These are phyloP conservation scores for Clarkia xantiana DNA, from an alignment of 345 rosid genomes.

Conservation along the genomic window DNA sequence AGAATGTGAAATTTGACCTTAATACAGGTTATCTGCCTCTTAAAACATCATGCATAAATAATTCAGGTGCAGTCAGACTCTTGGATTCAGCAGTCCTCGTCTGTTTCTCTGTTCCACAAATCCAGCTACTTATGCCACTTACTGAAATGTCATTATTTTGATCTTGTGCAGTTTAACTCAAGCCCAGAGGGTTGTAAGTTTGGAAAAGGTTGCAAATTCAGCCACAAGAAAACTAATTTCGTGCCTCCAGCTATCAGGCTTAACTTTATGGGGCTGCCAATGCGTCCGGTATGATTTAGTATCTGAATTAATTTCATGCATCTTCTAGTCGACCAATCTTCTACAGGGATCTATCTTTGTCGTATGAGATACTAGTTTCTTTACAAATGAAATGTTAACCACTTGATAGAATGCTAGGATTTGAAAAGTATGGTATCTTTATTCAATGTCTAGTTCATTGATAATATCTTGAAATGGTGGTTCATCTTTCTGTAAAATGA, in stretches of 20 bases:
- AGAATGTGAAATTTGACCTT: too few species aligned
- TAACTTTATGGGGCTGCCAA: constrained; percentile 83
- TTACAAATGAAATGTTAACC: too few species aligned
- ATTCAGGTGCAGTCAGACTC: too few species aligned
- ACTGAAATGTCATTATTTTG: neutral
- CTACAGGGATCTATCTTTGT: too few species aligned
- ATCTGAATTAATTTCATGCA: neutral
- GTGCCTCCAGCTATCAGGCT: constrained; percentile 25
- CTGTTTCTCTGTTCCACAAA: too few species aligned
- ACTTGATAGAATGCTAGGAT: too few species aligned
- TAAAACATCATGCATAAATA: too few species aligned
- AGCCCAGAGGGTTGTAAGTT: constrained; percentile 90
- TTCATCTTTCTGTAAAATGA: neutral
- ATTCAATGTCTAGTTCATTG: too few species aligned
- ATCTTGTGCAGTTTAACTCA: constrained; percentile 54
- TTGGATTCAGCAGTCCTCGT: too few species aligned
- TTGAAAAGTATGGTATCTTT: too few species aligned
- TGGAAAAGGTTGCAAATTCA: constrained; percentile 74
- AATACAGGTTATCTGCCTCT: too few species aligned
- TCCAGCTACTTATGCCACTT: neutral
- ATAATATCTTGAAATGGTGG: constrained; percentile 4
- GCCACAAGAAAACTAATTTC: constrained; percentile 37
- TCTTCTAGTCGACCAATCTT: neutral
- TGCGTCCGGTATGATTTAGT: constrained; percentile 39
- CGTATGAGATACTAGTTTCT: too few species aligned